Conservation (phyloP, 352 stramenopile species). For the Pythium folliculosum region DNA sequence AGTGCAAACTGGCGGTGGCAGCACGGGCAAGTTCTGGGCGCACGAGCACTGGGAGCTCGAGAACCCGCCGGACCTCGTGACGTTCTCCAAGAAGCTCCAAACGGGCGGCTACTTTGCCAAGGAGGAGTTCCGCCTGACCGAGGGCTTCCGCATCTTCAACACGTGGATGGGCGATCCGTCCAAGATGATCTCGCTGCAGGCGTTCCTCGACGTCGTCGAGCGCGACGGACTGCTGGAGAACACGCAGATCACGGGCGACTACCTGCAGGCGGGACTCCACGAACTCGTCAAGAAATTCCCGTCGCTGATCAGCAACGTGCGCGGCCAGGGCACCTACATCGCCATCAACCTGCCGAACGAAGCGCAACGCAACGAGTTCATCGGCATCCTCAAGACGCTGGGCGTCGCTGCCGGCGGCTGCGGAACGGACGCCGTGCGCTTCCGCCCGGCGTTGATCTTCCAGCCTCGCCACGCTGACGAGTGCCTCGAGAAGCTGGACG, state of each 20-base stretch:
- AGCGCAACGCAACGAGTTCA: slow-evolving; percentile 62
- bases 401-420: slow-evolving; percentile 71
- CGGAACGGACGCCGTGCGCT: slow-evolving; percentile 67
- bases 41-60: slow-evolving; percentile 80
- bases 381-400: slow-evolving; percentile 56
- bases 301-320: slow-evolving; percentile 66
- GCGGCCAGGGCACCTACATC: slow-evolving; percentile 78
- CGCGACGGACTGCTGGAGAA: slow-evolving; percentile 69
- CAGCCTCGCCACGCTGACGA: slow-evolving; percentile 74
- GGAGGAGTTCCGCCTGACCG: slow-evolving; percentile 61
- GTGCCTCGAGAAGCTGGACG: slow-evolving; percentile 71
- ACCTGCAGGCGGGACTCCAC: slow-evolving; percentile 55
- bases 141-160: slow-evolving; percentile 87
- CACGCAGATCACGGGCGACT: slow-evolving; percentile 68
- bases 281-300: slow-evolving; percentile 54
- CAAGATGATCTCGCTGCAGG: slow-evolving; percentile 83
- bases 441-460: slow-evolving; percentile 78
- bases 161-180: slow-evolving; percentile 88
- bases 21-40: slow-evolving; percentile 85
- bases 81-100: slow-evolving; percentile 88
- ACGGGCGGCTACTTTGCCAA: slow-evolving; percentile 84
- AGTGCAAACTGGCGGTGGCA: slow-evolving; percentile 81
- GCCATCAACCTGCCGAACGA: slow-evolving; percentile 75
- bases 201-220: slow-evolving; percentile 68
- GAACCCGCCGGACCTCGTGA: slow-evolving; percentile 80